Percentiles rank a stretch among this genome's conserved stretches.
Conservation (phyloP, 352 stramenopile genomes). For the Phytophthora chlamydospora region DNA sequence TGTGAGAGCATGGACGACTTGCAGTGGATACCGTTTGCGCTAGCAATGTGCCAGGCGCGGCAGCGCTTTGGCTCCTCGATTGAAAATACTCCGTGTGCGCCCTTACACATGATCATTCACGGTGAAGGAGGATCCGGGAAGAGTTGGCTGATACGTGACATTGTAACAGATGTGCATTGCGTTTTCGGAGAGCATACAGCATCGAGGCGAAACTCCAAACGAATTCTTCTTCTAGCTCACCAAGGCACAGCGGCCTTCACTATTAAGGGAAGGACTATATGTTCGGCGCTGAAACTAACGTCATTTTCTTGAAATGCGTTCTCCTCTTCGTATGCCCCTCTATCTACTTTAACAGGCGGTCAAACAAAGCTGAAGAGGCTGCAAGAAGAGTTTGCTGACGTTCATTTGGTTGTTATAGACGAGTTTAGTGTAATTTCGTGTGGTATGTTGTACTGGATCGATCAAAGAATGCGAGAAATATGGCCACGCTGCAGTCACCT, state of each 20-base stretch:
- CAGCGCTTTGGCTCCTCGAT: not conserved
- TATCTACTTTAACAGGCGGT: not conserved
- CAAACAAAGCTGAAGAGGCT: slow-evolving; percentile 2
- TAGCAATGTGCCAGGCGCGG: slow-evolving; percentile 7
- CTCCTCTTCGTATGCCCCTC: slow-evolving; percentile 1
- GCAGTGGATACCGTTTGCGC: slow-evolving; percentile 8
- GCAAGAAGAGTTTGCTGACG: not conserved
- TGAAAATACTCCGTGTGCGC: not conserved
- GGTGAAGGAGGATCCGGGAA: not conserved
- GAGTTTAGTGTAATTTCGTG: slow-evolving; percentile 10
- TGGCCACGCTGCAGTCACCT: not conserved
- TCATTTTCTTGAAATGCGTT: slow-evolving; percentile 12
- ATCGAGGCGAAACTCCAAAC: not conserved
- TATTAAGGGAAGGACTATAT: slow-evolving; percentile 5
- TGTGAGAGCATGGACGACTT: slow-evolving; percentile 2
- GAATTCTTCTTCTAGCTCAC: slow-evolving; percentile 5
- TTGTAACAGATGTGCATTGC: slow-evolving; percentile 5
- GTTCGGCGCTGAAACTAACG: not conserved
- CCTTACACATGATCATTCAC: slow-evolving; percentile 4
- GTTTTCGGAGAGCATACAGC: slow-evolving; percentile 3
- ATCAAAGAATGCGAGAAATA: slow-evolving; percentile 11
- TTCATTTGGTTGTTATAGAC: slow-evolving; percentile 13
- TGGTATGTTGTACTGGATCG: slow-evolving; percentile 17
- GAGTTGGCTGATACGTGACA: slow-evolving; percentile 11
- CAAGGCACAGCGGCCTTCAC: slow-evolving; percentile 13